These are phyloP conservation scores for Eleusine indica DNA, from an alignment of 176 grass and related monocot species.

Conservation along the genomic window DNA sequence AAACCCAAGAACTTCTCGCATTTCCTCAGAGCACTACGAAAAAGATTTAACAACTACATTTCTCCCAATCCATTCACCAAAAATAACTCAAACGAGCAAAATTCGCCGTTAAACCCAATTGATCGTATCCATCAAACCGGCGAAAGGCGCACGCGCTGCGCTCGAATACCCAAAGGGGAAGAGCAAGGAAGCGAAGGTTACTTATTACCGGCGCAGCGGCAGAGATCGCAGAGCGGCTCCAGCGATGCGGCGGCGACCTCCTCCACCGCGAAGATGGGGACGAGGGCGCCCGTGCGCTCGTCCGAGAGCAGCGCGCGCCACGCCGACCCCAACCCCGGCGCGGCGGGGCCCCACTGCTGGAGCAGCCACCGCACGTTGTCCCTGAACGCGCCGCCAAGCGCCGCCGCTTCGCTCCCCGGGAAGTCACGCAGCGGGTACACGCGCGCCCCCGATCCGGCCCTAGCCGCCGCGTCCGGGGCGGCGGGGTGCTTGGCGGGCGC, in stretches of 20 bases:
- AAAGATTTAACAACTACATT: neutral
- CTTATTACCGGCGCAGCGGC: conserved; percentile 75
- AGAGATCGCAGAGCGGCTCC: conserved; percentile 61
- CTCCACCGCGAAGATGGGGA: conserved; percentile 72
- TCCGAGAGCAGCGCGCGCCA: conserved; percentile 66
- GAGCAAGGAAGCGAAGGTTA: neutral
- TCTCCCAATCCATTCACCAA: neutral
- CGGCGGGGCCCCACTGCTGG: conserved; percentile 45
- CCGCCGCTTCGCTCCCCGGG: conserved; percentile 52
- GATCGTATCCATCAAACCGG: neutral
- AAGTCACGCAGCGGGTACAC: conserved; percentile 72
- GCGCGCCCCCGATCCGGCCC: conserved; percentile 29
- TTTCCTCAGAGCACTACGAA: neutral
- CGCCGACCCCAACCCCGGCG: conserved; percentile 30
- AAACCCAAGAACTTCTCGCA: conserved; percentile 5
- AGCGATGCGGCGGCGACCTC: conserved; percentile 47
- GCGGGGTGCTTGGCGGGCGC: conserved; percentile 12
- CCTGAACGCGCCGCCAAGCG: conserved; percentile 64
- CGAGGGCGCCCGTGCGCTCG: conserved; percentile 44
- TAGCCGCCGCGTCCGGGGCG: neutral
- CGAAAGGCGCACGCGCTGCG: neutral
- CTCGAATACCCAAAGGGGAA: neutral
- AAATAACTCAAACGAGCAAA: conserved; percentile 19
- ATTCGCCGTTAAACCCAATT: conserved; percentile 22
- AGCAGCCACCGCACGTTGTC: conserved; percentile 66